Evolutionary conservation across 257 asterid genomes (phyloP).

Genomic region (Thymus quinquecostatus): DNA sequence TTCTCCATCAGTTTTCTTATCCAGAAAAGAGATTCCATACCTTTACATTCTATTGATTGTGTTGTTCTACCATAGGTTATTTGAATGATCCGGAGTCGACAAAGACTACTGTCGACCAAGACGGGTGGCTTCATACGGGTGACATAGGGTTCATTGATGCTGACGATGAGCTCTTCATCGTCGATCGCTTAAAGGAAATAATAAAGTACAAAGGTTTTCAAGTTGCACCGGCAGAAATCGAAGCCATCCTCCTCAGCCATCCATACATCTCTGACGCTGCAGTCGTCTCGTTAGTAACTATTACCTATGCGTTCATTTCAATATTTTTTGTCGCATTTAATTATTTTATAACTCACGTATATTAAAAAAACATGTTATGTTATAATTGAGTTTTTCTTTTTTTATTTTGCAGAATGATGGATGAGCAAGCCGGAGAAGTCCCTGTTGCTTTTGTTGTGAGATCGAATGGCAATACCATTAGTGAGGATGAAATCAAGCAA

Average conservation of each 20-base stretch:
- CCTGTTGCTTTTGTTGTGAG: constrained; percentile 88
- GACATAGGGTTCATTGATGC: constrained; percentile 79
- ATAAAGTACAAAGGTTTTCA: constrained; percentile 92
- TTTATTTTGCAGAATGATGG: constrained; percentile 58
- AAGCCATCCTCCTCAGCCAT: constrained; percentile 73
- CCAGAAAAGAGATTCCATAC: no score
- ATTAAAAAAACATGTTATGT: no score
- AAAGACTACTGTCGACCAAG: constrained; percentile 61
- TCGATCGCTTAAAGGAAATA: constrained; percentile 79
- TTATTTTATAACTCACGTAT: no score
- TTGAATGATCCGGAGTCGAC: constrained; percentile 71
- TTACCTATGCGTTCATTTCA: neutral
- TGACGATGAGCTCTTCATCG: constrained; percentile 89
- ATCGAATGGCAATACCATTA: constrained; percentile 54
- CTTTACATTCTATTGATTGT: no score
- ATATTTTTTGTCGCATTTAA: no score
- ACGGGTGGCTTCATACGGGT: constrained; percentile 92
- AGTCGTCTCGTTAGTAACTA: constrained; percentile 64
- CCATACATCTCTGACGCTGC: constrained; percentile 83
- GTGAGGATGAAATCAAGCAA: constrained; percentile 81
- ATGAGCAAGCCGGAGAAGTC: constrained; percentile 87
- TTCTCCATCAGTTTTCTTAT: no score
- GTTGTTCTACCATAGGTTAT: constrained; percentile 50
- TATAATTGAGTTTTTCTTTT: neutral
- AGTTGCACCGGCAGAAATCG: constrained; percentile 94